Evolutionary conservation across 768 basidiomycete species (phyloP).

Genomic region (Polyporus arcularius): DNA sequence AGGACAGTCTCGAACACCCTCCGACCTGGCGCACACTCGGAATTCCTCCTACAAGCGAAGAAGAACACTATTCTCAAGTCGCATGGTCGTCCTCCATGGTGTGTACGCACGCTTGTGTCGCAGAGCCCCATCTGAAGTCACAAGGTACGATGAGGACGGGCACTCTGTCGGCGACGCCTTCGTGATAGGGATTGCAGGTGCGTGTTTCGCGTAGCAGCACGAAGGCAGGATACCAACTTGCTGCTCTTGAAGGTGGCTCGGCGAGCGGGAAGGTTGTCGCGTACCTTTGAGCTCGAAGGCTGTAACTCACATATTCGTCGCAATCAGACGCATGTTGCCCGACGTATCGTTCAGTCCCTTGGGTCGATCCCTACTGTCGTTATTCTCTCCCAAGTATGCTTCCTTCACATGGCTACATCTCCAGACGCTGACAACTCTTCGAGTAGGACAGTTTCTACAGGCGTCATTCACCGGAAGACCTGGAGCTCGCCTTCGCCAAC

Average conservation of each 20-base stretch:
- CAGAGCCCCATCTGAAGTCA: constrained; percentile 5
- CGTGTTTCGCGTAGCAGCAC: constrained; percentile 18
- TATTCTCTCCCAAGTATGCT: constrained; percentile 80
- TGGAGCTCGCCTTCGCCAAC: constrained; percentile 80
- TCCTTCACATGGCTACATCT: not conserved
- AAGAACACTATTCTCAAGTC: constrained; percentile 81
- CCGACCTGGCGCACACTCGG: not conserved
- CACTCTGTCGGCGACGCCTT: constrained; percentile 71
- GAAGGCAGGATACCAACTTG: not conserved
- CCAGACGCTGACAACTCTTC: not conserved
- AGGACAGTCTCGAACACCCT: constrained; percentile 1
- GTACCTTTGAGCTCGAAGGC: not conserved
- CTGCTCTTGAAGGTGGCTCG: constrained; percentile 60
- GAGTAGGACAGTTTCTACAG: constrained; percentile 93
- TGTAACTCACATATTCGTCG: constrained; percentile 1
- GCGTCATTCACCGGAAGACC: constrained; percentile 73
- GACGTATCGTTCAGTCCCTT: constrained; percentile 75
- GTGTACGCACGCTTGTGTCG: constrained; percentile 10
- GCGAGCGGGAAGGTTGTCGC: constrained; percentile 78
- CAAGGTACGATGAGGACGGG: constrained; percentile 81
- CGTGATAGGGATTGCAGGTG: constrained; percentile 83
- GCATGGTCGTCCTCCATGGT: constrained; percentile 88
- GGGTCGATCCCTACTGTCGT: constrained; percentile 88
- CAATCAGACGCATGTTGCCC: constrained; percentile 78
- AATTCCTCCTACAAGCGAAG: constrained; percentile 35